phyloP scores from a whole-genome alignment of 2,329 filamentous ascomycete genomes.

The Sclerotinia sclerotiorum region DNA sequence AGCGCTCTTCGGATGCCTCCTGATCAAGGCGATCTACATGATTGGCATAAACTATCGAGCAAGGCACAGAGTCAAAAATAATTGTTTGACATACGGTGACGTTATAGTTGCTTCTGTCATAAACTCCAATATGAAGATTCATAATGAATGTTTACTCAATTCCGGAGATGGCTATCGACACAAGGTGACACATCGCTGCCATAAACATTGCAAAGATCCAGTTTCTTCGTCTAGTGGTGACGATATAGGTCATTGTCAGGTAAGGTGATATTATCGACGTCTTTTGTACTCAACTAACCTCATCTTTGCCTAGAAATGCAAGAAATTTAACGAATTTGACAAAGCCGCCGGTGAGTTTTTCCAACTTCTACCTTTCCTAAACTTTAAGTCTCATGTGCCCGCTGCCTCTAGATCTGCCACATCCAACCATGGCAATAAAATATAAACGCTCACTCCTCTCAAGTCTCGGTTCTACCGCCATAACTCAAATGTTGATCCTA shows the following conservation, averaged over 20 bases:
- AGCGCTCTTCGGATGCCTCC: conserved; percentile 28
- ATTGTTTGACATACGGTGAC: conserved; percentile 31
- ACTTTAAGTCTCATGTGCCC: neutral
- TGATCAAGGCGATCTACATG: conserved; percentile 33
- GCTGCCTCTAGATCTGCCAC: conserved; percentile 25
- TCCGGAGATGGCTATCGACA: conserved; percentile 32
- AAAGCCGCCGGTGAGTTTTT: conserved; percentile 26
- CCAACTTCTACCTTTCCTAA: neutral
- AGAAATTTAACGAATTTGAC: conserved; percentile 31
- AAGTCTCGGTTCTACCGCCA: conserved; percentile 29
- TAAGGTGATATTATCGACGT: neutral
- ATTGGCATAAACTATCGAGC: conserved; percentile 28
- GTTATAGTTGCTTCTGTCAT: conserved; percentile 33
- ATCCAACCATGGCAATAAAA: conserved; percentile 34
- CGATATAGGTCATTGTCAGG: conserved; percentile 31
- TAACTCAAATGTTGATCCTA: conserved; percentile 31
- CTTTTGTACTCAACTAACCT: neutral
- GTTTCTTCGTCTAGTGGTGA: conserved; percentile 27
- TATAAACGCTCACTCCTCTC: conserved; percentile 32
- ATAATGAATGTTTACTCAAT: conserved; percentile 33
- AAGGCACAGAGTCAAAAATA: conserved; percentile 25
- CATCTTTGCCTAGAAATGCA: conserved; percentile 24
- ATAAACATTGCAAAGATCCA: conserved; percentile 33
- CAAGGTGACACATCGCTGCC: conserved; percentile 28
- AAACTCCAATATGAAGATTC: conserved; percentile 30